phyloP scores from a whole-genome alignment of 768 basidiomycete genomes.

The Auricularia sp. region DNA sequence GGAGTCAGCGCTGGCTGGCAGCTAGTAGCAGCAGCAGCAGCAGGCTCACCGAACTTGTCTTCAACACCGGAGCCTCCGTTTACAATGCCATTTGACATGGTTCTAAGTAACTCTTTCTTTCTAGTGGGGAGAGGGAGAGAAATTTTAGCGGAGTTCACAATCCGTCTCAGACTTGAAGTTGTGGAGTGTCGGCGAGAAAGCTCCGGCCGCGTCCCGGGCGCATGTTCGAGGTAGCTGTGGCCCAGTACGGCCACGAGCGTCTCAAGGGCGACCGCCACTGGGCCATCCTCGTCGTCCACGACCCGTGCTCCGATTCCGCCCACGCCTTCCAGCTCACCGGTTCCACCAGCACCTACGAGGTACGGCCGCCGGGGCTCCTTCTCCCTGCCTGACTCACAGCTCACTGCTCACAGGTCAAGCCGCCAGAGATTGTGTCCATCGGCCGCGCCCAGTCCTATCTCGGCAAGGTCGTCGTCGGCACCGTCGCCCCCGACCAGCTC shows the following conservation, averaged over 20 bases:
- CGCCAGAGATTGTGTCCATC: background rate
- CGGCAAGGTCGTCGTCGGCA: background rate
- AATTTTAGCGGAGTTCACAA: background rate
- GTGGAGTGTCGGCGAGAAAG: background rate
- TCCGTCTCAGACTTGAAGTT: background rate
- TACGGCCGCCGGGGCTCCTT: background rate
- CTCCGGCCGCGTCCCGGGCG: background rate
- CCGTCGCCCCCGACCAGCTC: background rate
- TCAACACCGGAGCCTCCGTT: conserved; percentile 65
- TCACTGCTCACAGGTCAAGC: background rate
- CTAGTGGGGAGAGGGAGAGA: background rate
- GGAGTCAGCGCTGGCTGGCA: conserved; percentile 2
- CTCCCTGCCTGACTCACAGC: background rate
- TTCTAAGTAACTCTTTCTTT: conserved; percentile 3
- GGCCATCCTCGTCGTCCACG: background rate
- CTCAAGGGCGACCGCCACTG: background rate
- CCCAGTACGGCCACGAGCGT: background rate
- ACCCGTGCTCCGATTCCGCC: background rate
- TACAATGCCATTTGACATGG: conserved; percentile 89
- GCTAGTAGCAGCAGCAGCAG: background rate
- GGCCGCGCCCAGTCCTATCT: background rate
- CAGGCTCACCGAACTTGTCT: conserved; percentile 56
- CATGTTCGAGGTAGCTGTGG: conserved; percentile 1
- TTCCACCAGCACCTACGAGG: background rate
- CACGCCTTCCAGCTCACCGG: conserved; percentile 1